These are phyloP conservation scores for Colletotrichum camelliae DNA, from an alignment of 2,329 filamentous ascomycete genomes.

Conservation along the genomic window DNA sequence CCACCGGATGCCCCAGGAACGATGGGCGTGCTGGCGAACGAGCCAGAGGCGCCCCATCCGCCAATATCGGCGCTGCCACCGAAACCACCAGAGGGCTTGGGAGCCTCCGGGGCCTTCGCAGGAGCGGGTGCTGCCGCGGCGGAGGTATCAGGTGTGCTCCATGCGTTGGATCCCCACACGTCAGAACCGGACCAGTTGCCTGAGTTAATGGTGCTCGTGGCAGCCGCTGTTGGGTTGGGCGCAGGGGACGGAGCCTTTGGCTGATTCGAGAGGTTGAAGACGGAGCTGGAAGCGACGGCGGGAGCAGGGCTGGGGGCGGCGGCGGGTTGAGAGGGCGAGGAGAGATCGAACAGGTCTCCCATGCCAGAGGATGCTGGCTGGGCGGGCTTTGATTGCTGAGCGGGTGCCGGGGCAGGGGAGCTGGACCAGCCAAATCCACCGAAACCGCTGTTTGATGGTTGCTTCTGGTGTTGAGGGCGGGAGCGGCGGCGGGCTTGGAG, in stretches of 20 bases:
- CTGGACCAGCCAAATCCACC: slow-evolving; percentile 70
- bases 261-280: slow-evolving; percentile 80
- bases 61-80: slow-evolving; percentile 63
- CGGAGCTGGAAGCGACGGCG: slow-evolving; percentile 59
- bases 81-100: slow-evolving; percentile 32
- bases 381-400: slow-evolving; percentile 45
- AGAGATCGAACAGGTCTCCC: slow-evolving; percentile 83
- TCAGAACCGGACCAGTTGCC: slow-evolving; percentile 61
- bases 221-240: slow-evolving; percentile 43
- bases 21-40: slow-evolving; percentile 65
- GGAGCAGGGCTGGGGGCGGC: slow-evolving; percentile 40
- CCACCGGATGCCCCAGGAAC: slow-evolving; percentile 68
- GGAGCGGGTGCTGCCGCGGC: slow-evolving; percentile 53
- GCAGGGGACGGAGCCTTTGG: slow-evolving; percentile 46
- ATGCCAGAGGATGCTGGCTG: slow-evolving; percentile 59
- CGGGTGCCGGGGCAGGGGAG: slow-evolving; percentile 43
- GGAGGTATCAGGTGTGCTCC: slow-evolving; percentile 68
- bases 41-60: slow-evolving; percentile 56
- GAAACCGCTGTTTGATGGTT: slow-evolving; percentile 64
- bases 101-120: slow-evolving; percentile 52
- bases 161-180: slow-evolving; percentile 88
- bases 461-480: slow-evolving; percentile 51
- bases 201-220: slow-evolving; percentile 36
- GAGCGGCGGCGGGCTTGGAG: slow-evolving; percentile 65
- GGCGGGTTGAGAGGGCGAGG: slow-evolving; percentile 49